Evolutionary conservation across 2,329 filamentous ascomycete species (phyloP), one percentile per base, ranked within the genome.

Genomic region (Penicillium corylophilum): DNA sequence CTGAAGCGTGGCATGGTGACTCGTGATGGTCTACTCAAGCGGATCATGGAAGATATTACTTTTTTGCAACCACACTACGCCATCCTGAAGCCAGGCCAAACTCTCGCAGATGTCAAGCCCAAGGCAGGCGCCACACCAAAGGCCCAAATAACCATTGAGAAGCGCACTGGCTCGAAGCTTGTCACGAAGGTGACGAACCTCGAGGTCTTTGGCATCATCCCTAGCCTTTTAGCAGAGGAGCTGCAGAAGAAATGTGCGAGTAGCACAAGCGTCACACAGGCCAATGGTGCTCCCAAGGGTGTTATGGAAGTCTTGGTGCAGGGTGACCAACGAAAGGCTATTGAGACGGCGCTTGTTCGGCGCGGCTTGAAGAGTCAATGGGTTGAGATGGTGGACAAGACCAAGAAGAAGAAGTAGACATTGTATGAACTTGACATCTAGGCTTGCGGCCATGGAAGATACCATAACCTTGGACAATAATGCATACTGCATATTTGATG

Each of bases 271-370:
- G 82, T 87, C 1, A 78, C 82, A 29, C 81, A 83, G 59, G 71
- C 85, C 28, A 77, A 78, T 41, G 85, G 85, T 3, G 83, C 83
- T 8, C 82, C 84, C 59, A 81, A 80, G 59, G 82, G 83, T 0
- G 73, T 86, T 2, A 81, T 87, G 79, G 85, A 88, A 66, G 79
- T 88, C 18, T 76, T 86, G 71, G 78, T 88, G 3, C 85, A 88
- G 62, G 85, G 85, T 1, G 83, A 85, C 53, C 85, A 88, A 71
- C 80, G 79, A 50, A 80, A 82, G 54, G 80, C 79, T 15, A 75
- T 88, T 16, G 72, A 84, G 42, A 82, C 80, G 60, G 82, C 83
- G 24, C 66, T 88, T 59, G 78, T 78, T 53, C 79, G 77, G 64
- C 76, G 83, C 53, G 85, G 85, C 0, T 73, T 88, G 4, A 77